Base-by-base conservation (phyloP, 768 basidiomycete genomes). In the Rhodotorula taiwanensis region DNA sequence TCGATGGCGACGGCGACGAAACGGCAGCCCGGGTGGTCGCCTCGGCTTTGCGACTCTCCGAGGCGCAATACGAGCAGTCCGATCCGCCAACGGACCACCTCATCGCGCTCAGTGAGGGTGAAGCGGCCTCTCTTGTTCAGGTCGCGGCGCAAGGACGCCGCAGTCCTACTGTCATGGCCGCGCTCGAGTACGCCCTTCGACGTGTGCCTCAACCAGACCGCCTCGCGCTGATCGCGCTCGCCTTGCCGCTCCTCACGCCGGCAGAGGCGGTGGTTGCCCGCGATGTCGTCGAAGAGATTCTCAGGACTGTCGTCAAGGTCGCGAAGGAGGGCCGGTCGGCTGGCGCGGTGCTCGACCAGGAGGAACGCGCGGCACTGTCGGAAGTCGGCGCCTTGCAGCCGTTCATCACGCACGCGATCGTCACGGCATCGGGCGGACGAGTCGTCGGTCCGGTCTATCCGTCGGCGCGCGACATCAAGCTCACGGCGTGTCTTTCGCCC, bases 211-310 rank as follows among this genome's bases (percentile, higher is more conserved):
- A 15, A 14, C 5, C 28, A 23, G 42, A 14, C 21, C 50, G 52
- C 21, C 31, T 60, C n/a, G 25, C 39, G 5, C 30, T 25, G 10
- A 62, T 41, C 14, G 33, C 58, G 30, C 25, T 52, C 33, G 50
- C 52, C 30, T 44, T 60, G 25, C 66, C 58, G 11, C 43, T 23
- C 44, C 45, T 67, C 25, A 25, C 52, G 15, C 66, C 65, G 1
- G 78, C 80, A 11, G 68, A 76, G 1, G 76, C 77, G 42, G 77
- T 89, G 28, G 81, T 80, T 0, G 84, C 88, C 4, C 71, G 80
- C 21, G 77, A 74, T 42, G 70, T 54, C 16, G 36, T 59, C 39
- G 56, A 52, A 21, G 47, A 34, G 51, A 5, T 64, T 23, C 43
- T 64, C 59, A 25, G 30, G 18, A 6, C 45, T 30, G 41, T 45